Base-by-base conservation (phyloP, 495 filamentous ascomycete genomes). In the Hyphodiscus hymeniophilus region DNA sequence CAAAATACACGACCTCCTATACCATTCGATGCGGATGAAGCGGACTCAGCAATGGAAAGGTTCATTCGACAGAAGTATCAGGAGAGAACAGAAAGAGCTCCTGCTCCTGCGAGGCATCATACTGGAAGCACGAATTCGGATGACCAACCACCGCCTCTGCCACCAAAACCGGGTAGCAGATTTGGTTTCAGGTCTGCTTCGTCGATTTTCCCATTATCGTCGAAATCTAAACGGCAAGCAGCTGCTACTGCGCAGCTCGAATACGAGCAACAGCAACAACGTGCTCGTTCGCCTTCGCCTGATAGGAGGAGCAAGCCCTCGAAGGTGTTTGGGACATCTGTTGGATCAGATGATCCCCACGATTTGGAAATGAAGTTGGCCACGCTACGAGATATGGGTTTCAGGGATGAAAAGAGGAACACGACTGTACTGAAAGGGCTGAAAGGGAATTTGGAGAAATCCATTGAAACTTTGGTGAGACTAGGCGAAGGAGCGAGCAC, bases 21-120 rank as follows among this genome's bases (percentile, higher is more conserved):
- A 16, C 91, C 94, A 0, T 72, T 92, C 50, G 92, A 94, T 62
- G 76, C 79, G 32, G 94, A 98, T 65, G 89, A 96, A 66, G 80
- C 85, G 40, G 94, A 97, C 57, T 78, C 85, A 13, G 85, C 82
- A 31, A 87, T 98, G 83, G 92, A 98, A 67, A 79, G 84, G 38
- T 96, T 86, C 61, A 95, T 98, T 55, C 76, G 91, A 36, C 80
- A 89, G 52, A 98, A 98, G 67, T 98, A 98, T 62, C 71, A 53
- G 71, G 74, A 35, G 45, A 52, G 57, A 7, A 56, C 60, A 11
- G 41, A 61, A 30, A 50, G 57, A 20, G 52, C 57, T 26, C 62
- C 67, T 31, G 52, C 57, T 26, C 62, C 67, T 31, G 26, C 34
- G 15, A 36, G 51, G 22, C 63, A 75, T 22, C 59, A 77, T 54